phyloP scores from a whole-genome alignment of 75 land plant genomes.

The Selaginella tamariscina region DNA sequence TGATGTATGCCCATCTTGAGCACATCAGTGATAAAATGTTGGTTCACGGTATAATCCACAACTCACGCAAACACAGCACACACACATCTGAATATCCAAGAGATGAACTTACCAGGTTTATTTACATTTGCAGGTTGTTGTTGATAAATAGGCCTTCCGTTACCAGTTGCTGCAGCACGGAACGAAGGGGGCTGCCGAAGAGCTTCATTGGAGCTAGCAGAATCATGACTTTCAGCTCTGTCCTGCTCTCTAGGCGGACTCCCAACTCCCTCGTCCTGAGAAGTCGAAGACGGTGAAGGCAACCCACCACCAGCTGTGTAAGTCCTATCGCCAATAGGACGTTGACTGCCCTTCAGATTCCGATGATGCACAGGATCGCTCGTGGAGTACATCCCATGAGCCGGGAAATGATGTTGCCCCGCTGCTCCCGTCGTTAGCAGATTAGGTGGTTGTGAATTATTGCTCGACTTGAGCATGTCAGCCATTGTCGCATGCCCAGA shows the following conservation, averaged over 20 bases:
- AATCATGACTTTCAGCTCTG: background rate
- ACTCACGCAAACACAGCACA: too few species aligned
- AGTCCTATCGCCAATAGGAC: background rate
- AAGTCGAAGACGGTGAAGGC: background rate
- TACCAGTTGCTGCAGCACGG: background rate
- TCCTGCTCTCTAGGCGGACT: background rate
- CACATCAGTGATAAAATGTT: too few species aligned
- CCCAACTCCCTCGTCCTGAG: background rate
- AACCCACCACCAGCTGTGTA: background rate
- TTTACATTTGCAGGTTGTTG: background rate
- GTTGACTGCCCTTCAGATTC: background rate
- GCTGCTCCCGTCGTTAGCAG: background rate
- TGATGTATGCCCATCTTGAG: too few species aligned
- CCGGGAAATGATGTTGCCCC: background rate
- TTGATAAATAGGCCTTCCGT: background rate
- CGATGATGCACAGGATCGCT: conserved; percentile 3
- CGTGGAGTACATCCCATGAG: background rate
- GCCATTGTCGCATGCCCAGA: conserved; percentile 10
- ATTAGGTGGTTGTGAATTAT: background rate
- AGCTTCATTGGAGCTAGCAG: too few species aligned
- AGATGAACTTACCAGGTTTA: too few species aligned
- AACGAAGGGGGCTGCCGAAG: background rate
- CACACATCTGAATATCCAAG: too few species aligned
- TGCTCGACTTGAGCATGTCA: background rate
- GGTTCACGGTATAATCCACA: too few species aligned